Evolutionary conservation across 1,284 basidiomycete species (phyloP).

Genomic region (Ceratobasidium sp.): DNA sequence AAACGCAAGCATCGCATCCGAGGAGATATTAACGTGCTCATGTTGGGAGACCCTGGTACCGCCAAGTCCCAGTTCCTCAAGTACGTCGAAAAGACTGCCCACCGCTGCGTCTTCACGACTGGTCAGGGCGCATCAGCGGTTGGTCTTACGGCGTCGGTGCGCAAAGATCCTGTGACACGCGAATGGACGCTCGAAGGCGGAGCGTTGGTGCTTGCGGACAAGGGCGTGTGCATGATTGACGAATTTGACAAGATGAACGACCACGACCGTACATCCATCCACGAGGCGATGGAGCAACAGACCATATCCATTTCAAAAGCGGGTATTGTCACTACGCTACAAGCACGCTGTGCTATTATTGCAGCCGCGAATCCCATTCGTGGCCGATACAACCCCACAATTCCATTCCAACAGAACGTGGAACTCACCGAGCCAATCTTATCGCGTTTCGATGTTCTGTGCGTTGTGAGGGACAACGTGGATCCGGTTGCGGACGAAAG

Average conservation of each 20-base stretch:
- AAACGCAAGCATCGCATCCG: conserved; percentile 96
- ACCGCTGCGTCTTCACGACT: conserved; percentile 90
- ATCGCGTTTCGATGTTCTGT: conserved; percentile 98
- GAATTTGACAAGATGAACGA: conserved; percentile 99
- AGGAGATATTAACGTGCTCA: conserved; percentile 96
- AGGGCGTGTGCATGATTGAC: conserved; percentile 98
- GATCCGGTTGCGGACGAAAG: conserved; percentile 98
- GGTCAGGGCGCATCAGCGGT: conserved; percentile 98
- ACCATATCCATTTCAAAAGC: conserved; percentile 99
- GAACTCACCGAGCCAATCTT: conserved; percentile 98
- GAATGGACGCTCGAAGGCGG: conserved; percentile 99
- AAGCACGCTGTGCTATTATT: conserved; percentile 96
- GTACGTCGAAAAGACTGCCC: conserved; percentile 98
- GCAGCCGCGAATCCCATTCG: conserved; percentile 98
- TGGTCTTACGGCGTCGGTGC: conserved; percentile 96
- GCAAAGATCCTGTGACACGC: conserved; percentile 95
- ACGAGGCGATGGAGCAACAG: conserved; percentile 99
- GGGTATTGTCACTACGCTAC: conserved; percentile 95
- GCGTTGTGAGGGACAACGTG: conserved; percentile 97
- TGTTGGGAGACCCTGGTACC: conserved; percentile 97
- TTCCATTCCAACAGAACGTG: conserved; percentile 98
- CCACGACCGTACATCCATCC: conserved; percentile 94
- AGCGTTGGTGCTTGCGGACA: conserved; percentile 96
- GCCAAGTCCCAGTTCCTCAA: conserved; percentile 99
- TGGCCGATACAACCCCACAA: conserved; percentile 96